Evolutionary conservation across 2,329 filamentous ascomycete genomes (phyloP).

Genomic region (Ilyonectria destructans): DNA sequence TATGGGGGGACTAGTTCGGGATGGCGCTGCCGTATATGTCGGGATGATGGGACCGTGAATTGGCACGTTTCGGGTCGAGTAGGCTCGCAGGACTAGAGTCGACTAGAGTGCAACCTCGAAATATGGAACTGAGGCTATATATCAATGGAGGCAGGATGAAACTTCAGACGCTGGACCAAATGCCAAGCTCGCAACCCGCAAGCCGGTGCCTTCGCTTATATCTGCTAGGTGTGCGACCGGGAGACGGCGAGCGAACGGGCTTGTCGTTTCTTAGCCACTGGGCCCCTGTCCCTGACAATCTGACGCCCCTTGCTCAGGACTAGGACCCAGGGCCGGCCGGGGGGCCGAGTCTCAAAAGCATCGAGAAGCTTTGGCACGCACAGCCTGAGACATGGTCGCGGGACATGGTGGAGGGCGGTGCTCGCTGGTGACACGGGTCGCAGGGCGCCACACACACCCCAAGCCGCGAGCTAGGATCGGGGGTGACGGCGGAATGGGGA

Average conservation of each 20-base stretch:
- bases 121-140: constrained; percentile 48
- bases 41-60: constrained; percentile 41
- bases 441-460: constrained; percentile 37
- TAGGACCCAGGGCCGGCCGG: constrained; percentile 27
- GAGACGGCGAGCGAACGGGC: constrained; percentile 27
- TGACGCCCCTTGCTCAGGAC: constrained; percentile 35
- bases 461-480: constrained; percentile 40
- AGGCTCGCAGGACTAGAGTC: constrained; percentile 36
- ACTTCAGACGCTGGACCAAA: constrained; percentile 43
- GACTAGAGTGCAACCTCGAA: constrained; percentile 38
- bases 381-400: constrained; percentile 42
- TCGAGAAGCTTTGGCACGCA: constrained; percentile 44
- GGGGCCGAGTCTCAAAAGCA: constrained; percentile 36
- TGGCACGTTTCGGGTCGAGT: constrained; percentile 49
- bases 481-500: constrained; percentile 41
- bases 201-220: constrained; percentile 44
- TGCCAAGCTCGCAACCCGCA: constrained; percentile 43
- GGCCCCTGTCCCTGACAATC: constrained; percentile 43
- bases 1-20: constrained; percentile 42
- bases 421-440: constrained; percentile 33
- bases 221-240: constrained; percentile 37
- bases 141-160: constrained; percentile 46
- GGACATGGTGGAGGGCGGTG: constrained; percentile 39
- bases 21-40: constrained; percentile 43
- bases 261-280: constrained; percentile 39